Evolutionary conservation across 306 rosid species (phyloP), one percentile per base, ranked within the genome.

Genomic region (Inga oerstediana): DNA sequence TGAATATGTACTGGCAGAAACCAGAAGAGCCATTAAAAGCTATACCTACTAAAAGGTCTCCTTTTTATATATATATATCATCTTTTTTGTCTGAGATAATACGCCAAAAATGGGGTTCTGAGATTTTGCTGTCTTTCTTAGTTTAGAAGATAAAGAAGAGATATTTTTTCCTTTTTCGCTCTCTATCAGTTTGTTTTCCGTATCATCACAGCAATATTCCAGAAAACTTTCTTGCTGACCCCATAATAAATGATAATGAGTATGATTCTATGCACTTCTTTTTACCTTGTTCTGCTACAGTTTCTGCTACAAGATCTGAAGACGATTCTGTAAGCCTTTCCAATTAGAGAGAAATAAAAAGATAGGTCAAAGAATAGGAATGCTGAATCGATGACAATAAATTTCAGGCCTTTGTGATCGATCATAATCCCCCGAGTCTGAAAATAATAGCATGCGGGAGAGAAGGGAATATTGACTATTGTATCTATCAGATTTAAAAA

Each of bases 41-140:
- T 46, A 59, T 85, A 71, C 83, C 88, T 52, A 85, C 80, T 76
- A 85, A 85, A 88, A 83, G 85, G 54, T 79, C 45, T 82, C 37
- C 81, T 86, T 91, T 88, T 20, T 56, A 2, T 54, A 54, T 19
- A 16, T 13, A 81, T 72, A 67, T 72, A 67, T 84, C 84, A 76
- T 87, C 84, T 85, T 74, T 67, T 89, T 75, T 87, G 90, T 87
- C 93, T 77, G 67, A 76, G 81, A 89, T 68, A 83, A 86, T 19
- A 83, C 54, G 72, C 87, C 88, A 74, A 83, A 61, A 84, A 45
- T 22, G 67, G 78, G 72, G 82, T 19, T 77, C 89, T 75, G 85
- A 78, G 83, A 78, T 76, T 68, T 83, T 64, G 80, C 88, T 61
- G 81, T 83, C 87, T 77, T 82, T 68, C 62, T 85, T 80, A 70